Evolutionary conservation across 768 basidiomycete species (phyloP).

Genomic region (Dacryopinax spathularia): DNA sequence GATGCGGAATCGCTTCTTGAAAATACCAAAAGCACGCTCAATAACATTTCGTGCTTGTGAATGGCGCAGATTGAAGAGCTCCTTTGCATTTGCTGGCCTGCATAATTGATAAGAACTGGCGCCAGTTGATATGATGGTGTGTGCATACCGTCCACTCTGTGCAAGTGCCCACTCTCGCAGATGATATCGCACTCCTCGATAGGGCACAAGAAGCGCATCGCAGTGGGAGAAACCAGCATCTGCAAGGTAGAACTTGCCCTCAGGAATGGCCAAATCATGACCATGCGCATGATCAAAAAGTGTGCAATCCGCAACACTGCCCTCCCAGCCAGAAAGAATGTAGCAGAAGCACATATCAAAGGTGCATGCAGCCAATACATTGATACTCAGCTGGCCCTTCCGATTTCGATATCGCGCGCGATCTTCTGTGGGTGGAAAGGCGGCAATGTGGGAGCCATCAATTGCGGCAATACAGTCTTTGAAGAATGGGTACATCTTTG

Average conservation of each 20-base stretch:
- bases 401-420: constrained; percentile 16
- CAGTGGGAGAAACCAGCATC: too few relatives aligned
- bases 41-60: constrained; percentile 17
- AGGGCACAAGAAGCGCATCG: constrained; percentile 21
- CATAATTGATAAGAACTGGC: not conserved
- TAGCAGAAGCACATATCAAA: constrained; percentile 20
- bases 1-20: constrained; percentile 12
- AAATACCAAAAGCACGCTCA: constrained; percentile 17
- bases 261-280: constrained; percentile 16
- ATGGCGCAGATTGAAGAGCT: constrained; percentile 21
- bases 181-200: constrained; percentile 23
- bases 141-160: constrained; percentile 7
- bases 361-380: constrained; percentile 20
- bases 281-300: constrained; percentile 18
- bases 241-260: constrained; percentile 21
- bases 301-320: constrained; percentile 19
- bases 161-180: constrained; percentile 25
- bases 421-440: constrained; percentile 14
- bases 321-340: constrained; percentile 20
- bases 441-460: constrained; percentile 20
- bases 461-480: constrained; percentile 12
- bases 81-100: constrained; percentile 15
- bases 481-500: constrained; percentile 22
- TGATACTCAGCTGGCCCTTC: constrained; percentile 19
- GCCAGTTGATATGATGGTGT: not conserved